phyloP scores from a whole-genome alignment of 176 grass and related monocot species.

The Triticum turgidum region DNA sequence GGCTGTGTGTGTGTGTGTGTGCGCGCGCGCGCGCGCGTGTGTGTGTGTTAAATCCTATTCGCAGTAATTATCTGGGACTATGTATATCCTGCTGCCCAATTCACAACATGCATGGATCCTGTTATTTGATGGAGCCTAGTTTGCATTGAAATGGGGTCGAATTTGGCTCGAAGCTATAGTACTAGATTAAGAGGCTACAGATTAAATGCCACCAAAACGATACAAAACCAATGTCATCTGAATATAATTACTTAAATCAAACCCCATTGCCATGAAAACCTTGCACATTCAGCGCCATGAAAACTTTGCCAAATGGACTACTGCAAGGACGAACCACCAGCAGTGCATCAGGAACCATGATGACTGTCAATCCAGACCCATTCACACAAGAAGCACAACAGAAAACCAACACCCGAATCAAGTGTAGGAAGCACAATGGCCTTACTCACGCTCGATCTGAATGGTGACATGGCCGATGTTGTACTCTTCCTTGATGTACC shows the following conservation, averaged over 20 bases:
- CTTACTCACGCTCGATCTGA: constrained; percentile 87
- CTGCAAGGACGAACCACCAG: not conserved
- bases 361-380: not conserved
- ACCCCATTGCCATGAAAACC: not conserved
- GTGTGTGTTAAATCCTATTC: no score
- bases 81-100: no score
- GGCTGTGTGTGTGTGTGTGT: no score
- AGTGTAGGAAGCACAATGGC: not conserved
- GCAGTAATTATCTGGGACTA: no score
- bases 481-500: constrained; percentile 86
- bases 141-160: no score
- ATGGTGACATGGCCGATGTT: constrained; percentile 98
- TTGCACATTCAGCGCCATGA: not conserved
- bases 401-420: not conserved
- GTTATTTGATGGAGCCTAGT: no score
- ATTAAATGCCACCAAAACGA: not conserved
- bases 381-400: not conserved
- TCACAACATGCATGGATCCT: no score
- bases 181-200: not conserved
- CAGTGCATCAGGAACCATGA: not conserved
- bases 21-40: no score
- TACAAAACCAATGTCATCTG: not conserved
- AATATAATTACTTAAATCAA: no score
- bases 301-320: not conserved
- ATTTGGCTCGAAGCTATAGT: no score